Evolutionary conservation across 768 basidiomycete genomes (phyloP).

Genomic region (Pisolithus sp.): DNA sequence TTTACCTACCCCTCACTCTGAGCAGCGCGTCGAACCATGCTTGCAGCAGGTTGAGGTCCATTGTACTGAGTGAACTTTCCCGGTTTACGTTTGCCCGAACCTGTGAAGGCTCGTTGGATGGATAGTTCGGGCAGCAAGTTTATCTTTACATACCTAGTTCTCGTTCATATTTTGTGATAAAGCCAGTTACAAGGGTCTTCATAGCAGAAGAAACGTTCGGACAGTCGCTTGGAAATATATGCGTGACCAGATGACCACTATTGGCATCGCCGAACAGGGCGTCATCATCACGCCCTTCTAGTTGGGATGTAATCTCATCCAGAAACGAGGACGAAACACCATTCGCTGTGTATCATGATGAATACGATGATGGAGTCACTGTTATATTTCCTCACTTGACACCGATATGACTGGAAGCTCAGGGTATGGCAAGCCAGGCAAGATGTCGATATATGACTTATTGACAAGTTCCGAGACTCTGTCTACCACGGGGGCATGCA

Average conservation of each 20-base stretch:
- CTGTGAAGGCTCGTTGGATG: conserved; percentile 17
- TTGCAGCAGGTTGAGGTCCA: conserved; percentile 55
- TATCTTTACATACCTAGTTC: conserved; percentile 23
- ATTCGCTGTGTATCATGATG: conserved; percentile 28
- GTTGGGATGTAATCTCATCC: conserved; percentile 33
- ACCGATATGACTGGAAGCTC: conserved; percentile 59
- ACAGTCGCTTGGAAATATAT: conserved; percentile 56
- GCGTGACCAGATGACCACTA: conserved; percentile 31
- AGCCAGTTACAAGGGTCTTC: conserved; percentile 48
- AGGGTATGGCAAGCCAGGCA: conserved; percentile 51
- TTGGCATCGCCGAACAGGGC: conserved; percentile 14
- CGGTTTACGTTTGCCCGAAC: conserved; percentile 37
- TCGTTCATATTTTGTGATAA: conserved; percentile 37
- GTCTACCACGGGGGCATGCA: conserved; percentile 45
- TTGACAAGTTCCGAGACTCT: conserved; percentile 39
- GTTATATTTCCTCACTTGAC: conserved; percentile 35
- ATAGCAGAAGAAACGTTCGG: conserved; percentile 45
- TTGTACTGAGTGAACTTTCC: conserved; percentile 48
- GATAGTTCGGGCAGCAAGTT: neutral
- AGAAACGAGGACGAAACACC: conserved; percentile 43
- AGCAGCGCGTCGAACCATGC: conserved; percentile 51
- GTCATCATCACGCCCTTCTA: conserved; percentile 26
- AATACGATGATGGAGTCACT: neutral
- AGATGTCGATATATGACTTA: conserved; percentile 36
- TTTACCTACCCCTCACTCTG: conserved; percentile 30